phyloP scores from a whole-genome alignment of 2,329 filamentous ascomycete species.

The Colletotrichum tofieldiae region DNA sequence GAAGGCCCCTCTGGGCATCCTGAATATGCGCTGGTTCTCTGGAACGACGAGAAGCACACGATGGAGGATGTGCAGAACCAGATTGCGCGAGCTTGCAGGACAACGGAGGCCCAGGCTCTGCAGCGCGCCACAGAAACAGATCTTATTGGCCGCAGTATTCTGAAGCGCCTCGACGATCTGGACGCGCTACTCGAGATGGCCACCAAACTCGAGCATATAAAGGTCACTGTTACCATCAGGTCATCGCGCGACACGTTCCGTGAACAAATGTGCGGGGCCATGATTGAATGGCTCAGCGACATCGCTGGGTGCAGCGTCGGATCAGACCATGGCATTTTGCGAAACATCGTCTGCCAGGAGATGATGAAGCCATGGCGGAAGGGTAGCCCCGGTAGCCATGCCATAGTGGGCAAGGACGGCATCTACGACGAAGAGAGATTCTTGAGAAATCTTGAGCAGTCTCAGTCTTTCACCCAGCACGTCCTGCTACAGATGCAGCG shows the following conservation, averaged over 20 bases:
- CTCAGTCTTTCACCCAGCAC: conserved; percentile 55
- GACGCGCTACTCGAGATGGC: conserved; percentile 83
- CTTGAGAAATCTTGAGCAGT: conserved; percentile 61
- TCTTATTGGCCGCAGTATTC: conserved; percentile 86
- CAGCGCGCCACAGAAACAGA: conserved; percentile 90
- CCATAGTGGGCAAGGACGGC: conserved; percentile 81
- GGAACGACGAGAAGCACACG: conserved; percentile 99
- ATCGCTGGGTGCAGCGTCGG: conserved; percentile 92
- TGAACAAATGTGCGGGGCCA: conserved; percentile 98
- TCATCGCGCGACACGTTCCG: conserved; percentile 95
- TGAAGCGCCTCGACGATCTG: conserved; percentile 83
- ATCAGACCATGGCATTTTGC: conserved; percentile 82
- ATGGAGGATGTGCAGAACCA: conserved; percentile 92
- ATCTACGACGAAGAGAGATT: conserved; percentile 85
- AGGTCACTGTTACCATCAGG: conserved; percentile 94
- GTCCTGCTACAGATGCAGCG: conserved; percentile 51
- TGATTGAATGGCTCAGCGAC: conserved; percentile 96
- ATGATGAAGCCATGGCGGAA: conserved; percentile 89
- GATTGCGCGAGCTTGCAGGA: conserved; percentile 89
- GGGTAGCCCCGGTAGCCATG: conserved; percentile 87
- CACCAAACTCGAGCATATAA: conserved; percentile 92
- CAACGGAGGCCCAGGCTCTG: conserved; percentile 78
- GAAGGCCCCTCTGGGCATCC: conserved; percentile 75
- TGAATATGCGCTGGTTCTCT: conserved; percentile 89
- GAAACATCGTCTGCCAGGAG: conserved; percentile 90